These are phyloP conservation scores for Aspergillus sp. DNA, from an alignment of 2,329 filamentous ascomycete genomes.

Conservation along the genomic window DNA sequence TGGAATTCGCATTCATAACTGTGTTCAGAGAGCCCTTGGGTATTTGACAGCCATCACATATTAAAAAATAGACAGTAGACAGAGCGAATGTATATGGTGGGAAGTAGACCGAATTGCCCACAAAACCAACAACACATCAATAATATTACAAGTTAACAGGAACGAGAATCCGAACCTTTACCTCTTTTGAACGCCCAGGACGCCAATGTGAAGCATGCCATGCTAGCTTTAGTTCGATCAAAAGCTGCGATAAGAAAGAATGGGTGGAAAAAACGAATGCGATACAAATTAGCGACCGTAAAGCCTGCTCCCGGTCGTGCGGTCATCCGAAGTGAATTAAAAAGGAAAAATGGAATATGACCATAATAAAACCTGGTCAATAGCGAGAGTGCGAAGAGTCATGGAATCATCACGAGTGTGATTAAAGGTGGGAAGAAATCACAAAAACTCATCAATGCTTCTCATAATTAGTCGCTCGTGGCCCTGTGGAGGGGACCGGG, in stretches of 20 bases:
- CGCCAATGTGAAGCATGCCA: constrained; percentile 26
- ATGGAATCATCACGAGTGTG: constrained; percentile 31
- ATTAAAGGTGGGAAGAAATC: constrained; percentile 19
- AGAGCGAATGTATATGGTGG: no score
- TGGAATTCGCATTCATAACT: neutral
- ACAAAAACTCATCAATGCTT: constrained; percentile 48
- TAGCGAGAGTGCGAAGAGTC: constrained; percentile 21
- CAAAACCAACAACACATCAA: constrained; percentile 6
- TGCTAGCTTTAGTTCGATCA: constrained; percentile 8
- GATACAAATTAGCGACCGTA: constrained; percentile 29
- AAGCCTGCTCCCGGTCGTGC: constrained; percentile 46
- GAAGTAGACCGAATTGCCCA: constrained; percentile 15
- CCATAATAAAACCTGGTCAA: neutral
- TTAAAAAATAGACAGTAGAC: constrained; percentile 13
- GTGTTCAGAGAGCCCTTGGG: constrained; percentile 16
- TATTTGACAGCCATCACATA: constrained; percentile 20
- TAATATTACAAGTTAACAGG: constrained; percentile 38
- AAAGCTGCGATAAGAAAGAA: constrained; percentile 12
- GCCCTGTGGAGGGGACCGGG: constrained; percentile 41
- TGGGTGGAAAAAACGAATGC: constrained; percentile 12
- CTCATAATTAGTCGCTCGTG: constrained; percentile 44
- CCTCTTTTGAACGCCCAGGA: constrained; percentile 29
- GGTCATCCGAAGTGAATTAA: constrained; percentile 26
- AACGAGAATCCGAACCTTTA: constrained; percentile 18
- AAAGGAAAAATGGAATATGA: constrained; percentile 14